Percentiles rank a stretch among this genome's conserved stretches.
phyloP scores from a whole-genome alignment of 2,329 filamentous ascomycete genomes.

The Fusarium praegraminearum region DNA sequence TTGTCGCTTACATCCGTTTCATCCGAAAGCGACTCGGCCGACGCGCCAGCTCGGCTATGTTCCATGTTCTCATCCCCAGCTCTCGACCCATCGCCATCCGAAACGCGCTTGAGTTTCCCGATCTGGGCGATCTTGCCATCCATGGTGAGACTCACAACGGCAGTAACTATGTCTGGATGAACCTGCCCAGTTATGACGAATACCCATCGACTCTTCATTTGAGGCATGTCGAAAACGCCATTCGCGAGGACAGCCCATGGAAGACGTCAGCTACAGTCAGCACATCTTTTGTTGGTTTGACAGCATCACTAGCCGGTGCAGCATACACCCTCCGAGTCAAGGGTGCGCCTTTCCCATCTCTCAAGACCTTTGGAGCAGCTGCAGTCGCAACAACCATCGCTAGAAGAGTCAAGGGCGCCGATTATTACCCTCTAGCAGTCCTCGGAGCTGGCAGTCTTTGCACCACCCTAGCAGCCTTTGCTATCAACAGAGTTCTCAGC shows the following conservation, averaged over 20 bases:
- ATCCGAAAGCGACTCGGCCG: constrained; percentile 33
- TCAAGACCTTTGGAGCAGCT: constrained; percentile 10
- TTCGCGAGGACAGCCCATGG: constrained; percentile 31
- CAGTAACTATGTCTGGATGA: constrained; percentile 35
- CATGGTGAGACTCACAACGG: constrained; percentile 34
- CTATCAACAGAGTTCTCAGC: constrained; percentile 25
- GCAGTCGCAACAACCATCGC: constrained; percentile 22
- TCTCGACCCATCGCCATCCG: constrained; percentile 31
- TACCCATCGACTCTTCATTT: constrained; percentile 27
- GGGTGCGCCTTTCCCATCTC: constrained; percentile 29
- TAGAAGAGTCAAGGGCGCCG: constrained; percentile 18
- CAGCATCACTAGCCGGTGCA: constrained; percentile 29
- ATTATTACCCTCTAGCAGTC: constrained; percentile 30
- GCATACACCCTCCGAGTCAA: constrained; percentile 29
- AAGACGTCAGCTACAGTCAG: constrained; percentile 35
- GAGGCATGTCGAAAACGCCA: constrained; percentile 28
- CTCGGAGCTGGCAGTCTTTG: constrained; percentile 23
- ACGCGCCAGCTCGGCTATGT: constrained; percentile 32
- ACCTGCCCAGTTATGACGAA: constrained; percentile 21
- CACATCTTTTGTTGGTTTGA: constrained; percentile 28
- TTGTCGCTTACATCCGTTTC: constrained; percentile 29
- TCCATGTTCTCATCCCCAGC: constrained; percentile 33
- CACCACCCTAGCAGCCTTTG: constrained; percentile 30
- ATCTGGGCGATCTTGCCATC: constrained; percentile 26
- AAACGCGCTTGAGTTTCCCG: constrained; percentile 32